Evolutionary conservation across 257 asterid species (phyloP), one percentile per base, ranked within the genome.

Genomic region (Vinca minor): DNA sequence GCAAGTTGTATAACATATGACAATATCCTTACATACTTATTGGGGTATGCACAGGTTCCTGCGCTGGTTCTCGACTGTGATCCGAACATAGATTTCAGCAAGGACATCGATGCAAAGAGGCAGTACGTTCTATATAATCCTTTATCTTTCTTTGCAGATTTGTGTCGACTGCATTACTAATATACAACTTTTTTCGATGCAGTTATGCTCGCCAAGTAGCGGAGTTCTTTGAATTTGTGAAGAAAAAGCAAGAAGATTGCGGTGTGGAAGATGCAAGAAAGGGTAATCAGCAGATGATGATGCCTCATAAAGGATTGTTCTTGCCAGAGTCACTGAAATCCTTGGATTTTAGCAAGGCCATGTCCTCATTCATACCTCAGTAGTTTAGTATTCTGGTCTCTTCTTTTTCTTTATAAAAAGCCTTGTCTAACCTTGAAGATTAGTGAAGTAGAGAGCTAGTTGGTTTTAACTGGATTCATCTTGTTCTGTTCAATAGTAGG

Each of bases 131-230:
- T 5, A 67, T n/a, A n/a, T 36, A 55, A 67, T 42, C 54, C 74
- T 68, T 66, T 46, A 17, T 70, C 46, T 45, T 11, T 72, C 42
- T 62, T 66, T 20, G 49, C 8, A n/a, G n/a, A n/a, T n/a, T n/a
- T n/a, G n/a, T n/a, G n/a, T 53, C 3, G 38, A n/a, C n/a, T n/a
- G n/a, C n/a, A n/a, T n/a, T n/a, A n/a, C n/a, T n/a, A n/a, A n/a
- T n/a, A n/a, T n/a, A n/a, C n/a, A n/a, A n/a, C n/a, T n/a, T n/a
- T n/a, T n/a, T n/a, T n/a, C n/a, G n/a, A 28, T 28, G 80, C 77
- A 92, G 98, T 83, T 92, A 92, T 71, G 96, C 98, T 59, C 91
- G 93, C 45, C 98, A 89, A 84, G 98, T 92, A 53, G 96, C 96
- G 2, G 88, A 85, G 78, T 92, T 92, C 80, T 92, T 92, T 15